These are phyloP conservation scores for Globisporangium middletonii DNA, from an alignment of 352 stramenopile species.

Conservation along the genomic window DNA sequence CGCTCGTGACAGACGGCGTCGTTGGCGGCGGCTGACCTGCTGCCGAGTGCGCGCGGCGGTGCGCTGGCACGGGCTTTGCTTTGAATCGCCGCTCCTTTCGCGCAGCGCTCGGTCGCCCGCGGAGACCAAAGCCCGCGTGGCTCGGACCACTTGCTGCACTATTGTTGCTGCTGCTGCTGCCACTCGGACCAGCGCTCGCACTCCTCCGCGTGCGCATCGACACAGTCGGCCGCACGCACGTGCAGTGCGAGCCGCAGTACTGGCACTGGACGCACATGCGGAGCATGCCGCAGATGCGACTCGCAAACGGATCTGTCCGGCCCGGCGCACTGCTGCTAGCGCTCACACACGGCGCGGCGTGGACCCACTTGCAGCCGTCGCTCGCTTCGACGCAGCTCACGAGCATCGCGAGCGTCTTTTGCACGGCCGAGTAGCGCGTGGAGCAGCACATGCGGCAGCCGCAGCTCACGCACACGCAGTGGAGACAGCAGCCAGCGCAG, in stretches of 20 bases:
- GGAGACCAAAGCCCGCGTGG: conserved; percentile 9
- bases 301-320: neutral
- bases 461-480: conserved; percentile 67
- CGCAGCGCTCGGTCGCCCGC: conserved; percentile 6
- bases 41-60: conserved; percentile 15
- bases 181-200: neutral
- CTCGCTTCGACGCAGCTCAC: conserved; percentile 50
- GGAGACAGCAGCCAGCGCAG: conserved; percentile 57
- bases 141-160: neutral
- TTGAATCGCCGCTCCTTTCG: conserved; percentile 33
- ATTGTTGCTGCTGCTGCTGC: neutral
- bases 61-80: conserved; percentile 25
- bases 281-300: conserved; percentile 26
- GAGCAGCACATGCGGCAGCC: conserved; percentile 73
- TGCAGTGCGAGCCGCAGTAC: conserved; percentile 37
- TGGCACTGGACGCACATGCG: conserved; percentile 30
- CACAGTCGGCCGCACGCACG: conserved; percentile 17
- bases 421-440: conserved; percentile 39
- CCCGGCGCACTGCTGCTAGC: neutral
- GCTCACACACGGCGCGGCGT: conserved; percentile 6
- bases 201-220: neutral
- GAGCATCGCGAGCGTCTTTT: conserved; percentile 54
- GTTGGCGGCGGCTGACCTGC: too few relatives aligned
- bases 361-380: conserved; percentile 56
- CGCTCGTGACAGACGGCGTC: neutral